These are phyloP conservation scores for Verticillium zaregamsianum DNA, from an alignment of 2,329 filamentous ascomycete genomes.

Conservation along the genomic window DNA sequence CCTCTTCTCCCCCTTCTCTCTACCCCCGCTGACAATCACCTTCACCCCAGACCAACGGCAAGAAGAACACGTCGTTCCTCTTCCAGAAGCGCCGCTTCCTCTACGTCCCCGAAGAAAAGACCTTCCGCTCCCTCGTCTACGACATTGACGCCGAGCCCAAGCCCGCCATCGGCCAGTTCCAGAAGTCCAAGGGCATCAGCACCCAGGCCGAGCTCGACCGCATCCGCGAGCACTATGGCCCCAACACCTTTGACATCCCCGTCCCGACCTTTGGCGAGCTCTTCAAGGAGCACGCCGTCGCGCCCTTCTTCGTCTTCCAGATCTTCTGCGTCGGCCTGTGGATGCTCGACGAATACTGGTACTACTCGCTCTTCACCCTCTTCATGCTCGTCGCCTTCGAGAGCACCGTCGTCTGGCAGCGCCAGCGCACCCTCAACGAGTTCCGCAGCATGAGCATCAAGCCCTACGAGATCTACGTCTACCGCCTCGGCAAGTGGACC, in stretches of 20 bases:
- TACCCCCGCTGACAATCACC: not conserved
- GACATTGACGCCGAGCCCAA: slow-evolving; percentile 82
- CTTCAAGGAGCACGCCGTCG: slow-evolving; percentile 97
- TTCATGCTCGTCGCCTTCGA: slow-evolving; percentile 98
- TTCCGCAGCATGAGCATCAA: slow-evolving; percentile 99
- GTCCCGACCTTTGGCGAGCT: slow-evolving; percentile 93
- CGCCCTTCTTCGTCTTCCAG: slow-evolving; percentile 99
- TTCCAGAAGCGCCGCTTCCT: slow-evolving; percentile 98
- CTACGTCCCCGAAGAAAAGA: slow-evolving; percentile 65
- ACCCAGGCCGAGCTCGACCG: slow-evolving; percentile 71
- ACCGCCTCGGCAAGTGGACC: slow-evolving; percentile 80
- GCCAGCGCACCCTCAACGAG: slow-evolving; percentile 90
- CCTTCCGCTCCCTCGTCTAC: slow-evolving; percentile 81
- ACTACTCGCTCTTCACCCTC: slow-evolving; percentile 97
- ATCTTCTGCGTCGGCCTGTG: slow-evolving; percentile 97
- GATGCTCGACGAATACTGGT: slow-evolving; percentile 99
- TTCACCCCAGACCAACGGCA: slow-evolving; percentile 57
- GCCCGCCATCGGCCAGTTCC: slow-evolving; percentile 73
- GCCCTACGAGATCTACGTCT: slow-evolving; percentile 92
- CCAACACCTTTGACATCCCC: slow-evolving; percentile 95
- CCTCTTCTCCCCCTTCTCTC: not conserved
- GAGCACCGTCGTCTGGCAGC: slow-evolving; percentile 98
- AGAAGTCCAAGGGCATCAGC: slow-evolving; percentile 71
- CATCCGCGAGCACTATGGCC: slow-evolving; percentile 88
- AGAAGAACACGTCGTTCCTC: slow-evolving; percentile 78